Evolutionary conservation across 2,329 filamentous ascomycete species (phyloP).

Genomic region (Phialophora chinensis): DNA sequence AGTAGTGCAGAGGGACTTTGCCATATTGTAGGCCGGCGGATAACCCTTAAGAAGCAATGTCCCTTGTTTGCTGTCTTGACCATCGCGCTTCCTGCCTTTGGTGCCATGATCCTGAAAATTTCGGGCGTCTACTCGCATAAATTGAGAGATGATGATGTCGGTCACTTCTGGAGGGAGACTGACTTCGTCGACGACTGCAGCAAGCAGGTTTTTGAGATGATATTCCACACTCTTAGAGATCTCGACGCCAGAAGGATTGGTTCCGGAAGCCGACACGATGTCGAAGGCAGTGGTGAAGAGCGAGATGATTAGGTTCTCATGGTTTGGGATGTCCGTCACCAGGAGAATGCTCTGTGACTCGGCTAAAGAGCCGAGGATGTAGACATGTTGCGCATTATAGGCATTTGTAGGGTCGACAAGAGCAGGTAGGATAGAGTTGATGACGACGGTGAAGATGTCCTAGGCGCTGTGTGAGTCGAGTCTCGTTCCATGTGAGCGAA

Average conservation of each 20-base stretch:
- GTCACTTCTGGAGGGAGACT: conserved; percentile 80
- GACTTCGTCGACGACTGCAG: conserved; percentile 85
- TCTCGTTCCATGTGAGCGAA: neutral
- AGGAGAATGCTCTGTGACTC: conserved; percentile 95
- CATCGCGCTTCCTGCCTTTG: conserved; percentile 59
- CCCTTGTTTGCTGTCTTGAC: conserved; percentile 76
- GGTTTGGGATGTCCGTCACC: conserved; percentile 82
- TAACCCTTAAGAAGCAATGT: conserved; percentile 86
- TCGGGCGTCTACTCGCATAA: conserved; percentile 81
- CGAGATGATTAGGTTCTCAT: conserved; percentile 77
- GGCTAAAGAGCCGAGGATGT: conserved; percentile 84
- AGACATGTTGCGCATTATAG: conserved; percentile 92
- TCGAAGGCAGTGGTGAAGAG: conserved; percentile 93
- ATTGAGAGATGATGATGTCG: conserved; percentile 94
- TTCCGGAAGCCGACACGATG: conserved; percentile 79
- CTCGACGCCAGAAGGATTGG: conserved; percentile 76
- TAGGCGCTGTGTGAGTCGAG: conserved; percentile 46
- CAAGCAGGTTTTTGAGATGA: conserved; percentile 84
- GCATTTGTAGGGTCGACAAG: conserved; percentile 85
- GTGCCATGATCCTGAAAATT: conserved; percentile 61
- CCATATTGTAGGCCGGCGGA: conserved; percentile 93
- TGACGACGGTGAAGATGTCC: conserved; percentile 92
- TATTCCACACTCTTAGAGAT: conserved; percentile 93
- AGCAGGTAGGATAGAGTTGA: conserved; percentile 80
- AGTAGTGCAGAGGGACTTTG: conserved; percentile 87